Percentiles rank a stretch among this genome's conserved stretches.
phyloP scores from a whole-genome alignment of 306 rosid genomes.

The Coriaria nepalensis region DNA sequence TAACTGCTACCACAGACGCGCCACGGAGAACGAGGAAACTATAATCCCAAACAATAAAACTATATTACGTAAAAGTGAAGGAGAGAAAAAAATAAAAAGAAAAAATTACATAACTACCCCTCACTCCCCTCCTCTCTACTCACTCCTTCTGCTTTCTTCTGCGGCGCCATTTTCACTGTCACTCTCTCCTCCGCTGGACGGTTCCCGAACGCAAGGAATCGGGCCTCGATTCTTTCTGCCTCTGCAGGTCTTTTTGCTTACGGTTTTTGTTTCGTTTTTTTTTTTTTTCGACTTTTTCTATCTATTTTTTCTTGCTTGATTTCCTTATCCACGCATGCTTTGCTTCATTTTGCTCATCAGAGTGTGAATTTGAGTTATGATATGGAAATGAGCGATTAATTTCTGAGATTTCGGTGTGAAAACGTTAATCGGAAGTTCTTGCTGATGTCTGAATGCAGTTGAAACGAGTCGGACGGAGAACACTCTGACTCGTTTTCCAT shows the following conservation, averaged over 20 bases:
- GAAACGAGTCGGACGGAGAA: slow-evolving; percentile 6
- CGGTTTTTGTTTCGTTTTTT: slow-evolving; percentile 1
- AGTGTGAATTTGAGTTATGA: not conserved
- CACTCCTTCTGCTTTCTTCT: slow-evolving; percentile 6
- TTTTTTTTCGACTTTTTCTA: not conserved
- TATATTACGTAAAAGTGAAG: not conserved
- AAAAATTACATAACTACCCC: slow-evolving; percentile 12
- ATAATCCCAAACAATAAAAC: not conserved
- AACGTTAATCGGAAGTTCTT: slow-evolving; percentile 11
- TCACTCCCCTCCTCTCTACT: slow-evolving; percentile 4
- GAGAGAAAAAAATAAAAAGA: not conserved
- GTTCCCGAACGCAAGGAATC: slow-evolving; percentile 6
- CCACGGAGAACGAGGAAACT: not conserved
- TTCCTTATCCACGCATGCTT: slow-evolving; percentile 1
- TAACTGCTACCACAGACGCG: not conserved
- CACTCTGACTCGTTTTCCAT: slow-evolving; percentile 12
- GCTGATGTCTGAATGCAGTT: slow-evolving; percentile 10
- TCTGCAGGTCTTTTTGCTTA: no score
- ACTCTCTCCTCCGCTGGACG: slow-evolving; percentile 6
- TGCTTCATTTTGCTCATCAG: slow-evolving; percentile 5
- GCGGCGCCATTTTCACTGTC: slow-evolving; percentile 17
- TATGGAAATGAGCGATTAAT: slow-evolving; percentile 5
- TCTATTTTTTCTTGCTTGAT: slow-evolving; percentile 1
- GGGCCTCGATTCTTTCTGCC: not conserved
- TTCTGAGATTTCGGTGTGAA: slow-evolving; percentile 8